phyloP scores from a whole-genome alignment of 1,284 basidiomycete species.

The Abortiporus biennis region DNA sequence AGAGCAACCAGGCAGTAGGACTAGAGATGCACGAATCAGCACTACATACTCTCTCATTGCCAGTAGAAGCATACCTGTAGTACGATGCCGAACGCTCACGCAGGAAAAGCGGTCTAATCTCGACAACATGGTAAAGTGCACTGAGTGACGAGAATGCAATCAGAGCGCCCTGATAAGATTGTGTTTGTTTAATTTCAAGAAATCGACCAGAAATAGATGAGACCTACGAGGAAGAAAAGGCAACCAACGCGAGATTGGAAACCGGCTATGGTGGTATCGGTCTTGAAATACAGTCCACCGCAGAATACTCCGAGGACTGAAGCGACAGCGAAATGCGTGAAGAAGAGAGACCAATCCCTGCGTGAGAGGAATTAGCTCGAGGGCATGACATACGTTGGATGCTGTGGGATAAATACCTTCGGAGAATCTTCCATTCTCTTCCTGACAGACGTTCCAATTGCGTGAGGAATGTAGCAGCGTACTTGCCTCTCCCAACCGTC shows the following conservation, averaged over 20 bases:
- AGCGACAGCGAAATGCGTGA: conserved; percentile 70
- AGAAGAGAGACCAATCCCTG: conserved; percentile 77
- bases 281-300: conserved; percentile 80
- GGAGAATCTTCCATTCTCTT: conserved; percentile 79
- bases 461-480: conserved; percentile 76
- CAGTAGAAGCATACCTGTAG: conserved; percentile 53
- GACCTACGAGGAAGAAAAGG: conserved; percentile 80
- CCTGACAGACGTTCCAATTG: conserved; percentile 76
- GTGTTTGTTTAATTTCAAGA: not conserved
- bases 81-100: conserved; percentile 79
- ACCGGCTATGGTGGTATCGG: conserved; percentile 75
- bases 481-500: conserved; percentile 22
- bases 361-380: not conserved
- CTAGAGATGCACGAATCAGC: conserved; percentile 36
- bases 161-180: conserved; percentile 57
- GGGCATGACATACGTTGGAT: not conserved
- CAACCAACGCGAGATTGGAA: conserved; percentile 91
- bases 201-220: not conserved
- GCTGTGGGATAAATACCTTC: conserved; percentile 45
- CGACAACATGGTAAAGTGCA: conserved; percentile 81
- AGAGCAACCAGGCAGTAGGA: conserved; percentile 83
- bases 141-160: conserved; percentile 86
- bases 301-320: conserved; percentile 75
- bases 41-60: no score
- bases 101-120: conserved; percentile 77